phyloP scores from a whole-genome alignment of 805 yeast genomes.

The Ogataea henricii region DNA sequence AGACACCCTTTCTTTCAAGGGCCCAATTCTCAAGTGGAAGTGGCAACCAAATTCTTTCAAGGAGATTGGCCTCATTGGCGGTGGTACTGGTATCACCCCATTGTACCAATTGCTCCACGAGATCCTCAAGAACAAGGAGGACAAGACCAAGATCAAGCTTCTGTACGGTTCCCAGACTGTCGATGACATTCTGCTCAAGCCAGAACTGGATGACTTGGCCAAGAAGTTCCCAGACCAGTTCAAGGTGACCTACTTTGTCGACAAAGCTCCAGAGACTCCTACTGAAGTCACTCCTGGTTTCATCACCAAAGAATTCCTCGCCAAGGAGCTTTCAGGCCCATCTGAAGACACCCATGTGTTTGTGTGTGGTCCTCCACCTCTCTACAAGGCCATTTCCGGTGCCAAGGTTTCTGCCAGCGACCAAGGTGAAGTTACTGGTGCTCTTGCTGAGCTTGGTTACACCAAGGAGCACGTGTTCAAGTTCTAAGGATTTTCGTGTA shows the following conservation, averaged over 20 bases:
- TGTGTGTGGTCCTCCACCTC: slow-evolving; percentile 94
- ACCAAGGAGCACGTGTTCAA: slow-evolving; percentile 85
- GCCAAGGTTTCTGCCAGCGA: slow-evolving; percentile 80
- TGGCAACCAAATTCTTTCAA: slow-evolving; percentile 86
- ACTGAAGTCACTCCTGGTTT: slow-evolving; percentile 69
- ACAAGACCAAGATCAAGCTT: slow-evolving; percentile 84
- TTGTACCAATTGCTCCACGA: slow-evolving; percentile 82
- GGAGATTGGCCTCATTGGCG: slow-evolving; percentile 82
- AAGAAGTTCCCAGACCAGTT: slow-evolving; percentile 75
- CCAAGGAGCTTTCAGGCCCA: slow-evolving; percentile 63
- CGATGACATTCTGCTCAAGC: slow-evolving; percentile 78
- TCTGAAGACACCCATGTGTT: slow-evolving; percentile 67
- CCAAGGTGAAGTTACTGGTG: slow-evolving; percentile 93
- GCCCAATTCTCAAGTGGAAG: slow-evolving; percentile 90
- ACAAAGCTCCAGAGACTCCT: slow-evolving; percentile 46
- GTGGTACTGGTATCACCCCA: slow-evolving; percentile 97
- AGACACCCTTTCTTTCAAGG: slow-evolving; percentile 88
- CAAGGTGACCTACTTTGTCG: slow-evolving; percentile 76
- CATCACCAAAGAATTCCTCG: slow-evolving; percentile 75
- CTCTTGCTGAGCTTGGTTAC: slow-evolving; percentile 85
- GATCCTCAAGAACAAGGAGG: slow-evolving; percentile 76
- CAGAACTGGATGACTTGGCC: slow-evolving; percentile 72
- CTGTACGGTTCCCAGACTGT: slow-evolving; percentile 78
- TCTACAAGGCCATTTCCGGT: slow-evolving; percentile 88
- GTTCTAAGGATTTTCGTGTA: slow-evolving; percentile 47